phyloP scores from a whole-genome alignment of 2,329 filamentous ascomycete species.

The Xylariaceae sp. region DNA sequence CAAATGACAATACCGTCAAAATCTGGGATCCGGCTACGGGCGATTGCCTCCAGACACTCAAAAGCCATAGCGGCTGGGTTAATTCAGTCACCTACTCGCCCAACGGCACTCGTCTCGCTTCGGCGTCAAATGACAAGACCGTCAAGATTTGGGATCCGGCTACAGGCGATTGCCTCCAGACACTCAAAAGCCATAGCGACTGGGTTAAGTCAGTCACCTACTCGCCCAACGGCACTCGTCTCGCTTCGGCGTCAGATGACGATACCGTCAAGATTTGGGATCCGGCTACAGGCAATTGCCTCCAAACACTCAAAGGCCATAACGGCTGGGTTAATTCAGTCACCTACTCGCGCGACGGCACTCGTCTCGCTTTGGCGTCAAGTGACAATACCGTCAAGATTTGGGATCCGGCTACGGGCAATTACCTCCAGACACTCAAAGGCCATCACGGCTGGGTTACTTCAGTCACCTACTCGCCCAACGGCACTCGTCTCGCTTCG shows the following conservation, averaged over 20 bases:
- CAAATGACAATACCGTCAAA: neutral
- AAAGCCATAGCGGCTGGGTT: neutral
- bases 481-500: neutral
- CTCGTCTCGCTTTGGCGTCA: neutral
- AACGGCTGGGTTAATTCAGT: neutral
- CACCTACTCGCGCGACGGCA: neutral
- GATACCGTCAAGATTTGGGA: neutral
- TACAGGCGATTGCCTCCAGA: neutral
- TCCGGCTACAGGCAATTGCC: neutral
- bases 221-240: neutral
- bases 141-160: neutral
- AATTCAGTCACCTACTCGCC: neutral
- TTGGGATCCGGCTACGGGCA: neutral
- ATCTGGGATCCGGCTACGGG: neutral
- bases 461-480: neutral
- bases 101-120: neutral
- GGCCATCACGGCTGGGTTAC: neutral
- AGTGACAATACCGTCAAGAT: neutral
- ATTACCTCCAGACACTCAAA: neutral
- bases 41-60: neutral
- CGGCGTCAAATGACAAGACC: neutral
- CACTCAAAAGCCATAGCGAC: neutral
- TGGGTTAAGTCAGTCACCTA: neutral
- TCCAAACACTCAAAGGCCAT: neutral
- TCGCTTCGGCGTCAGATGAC: neutral